phyloP scores from a whole-genome alignment of 1,284 basidiomycete species.

The Malassezia equina region DNA sequence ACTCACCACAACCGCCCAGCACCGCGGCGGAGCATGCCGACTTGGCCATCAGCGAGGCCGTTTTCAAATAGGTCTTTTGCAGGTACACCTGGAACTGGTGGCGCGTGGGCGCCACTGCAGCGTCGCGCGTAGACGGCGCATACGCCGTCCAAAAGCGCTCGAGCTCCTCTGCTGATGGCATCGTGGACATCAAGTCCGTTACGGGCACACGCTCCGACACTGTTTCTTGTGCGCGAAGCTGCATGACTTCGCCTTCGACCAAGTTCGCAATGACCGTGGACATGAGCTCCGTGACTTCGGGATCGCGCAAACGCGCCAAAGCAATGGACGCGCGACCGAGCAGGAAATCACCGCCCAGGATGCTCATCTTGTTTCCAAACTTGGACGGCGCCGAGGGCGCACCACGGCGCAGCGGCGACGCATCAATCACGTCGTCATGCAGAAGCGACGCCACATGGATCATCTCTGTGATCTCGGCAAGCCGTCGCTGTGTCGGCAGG shows the following conservation, averaged over 20 bases:
- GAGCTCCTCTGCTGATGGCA: constrained; percentile 4
- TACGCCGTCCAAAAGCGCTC: constrained; percentile 14
- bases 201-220: constrained; percentile 17
- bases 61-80: constrained; percentile 90
- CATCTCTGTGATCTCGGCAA: constrained; percentile 97
- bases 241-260: constrained; percentile 91
- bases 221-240: constrained; percentile 53
- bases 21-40: constrained; percentile 77
- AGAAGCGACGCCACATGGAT: constrained; percentile 91
- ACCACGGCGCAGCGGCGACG: constrained; percentile 68
- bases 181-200: constrained; percentile 12
- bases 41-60: constrained; percentile 90
- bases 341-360: constrained; percentile 90
- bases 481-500: constrained; percentile 76
- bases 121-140: not conserved
- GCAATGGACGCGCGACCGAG: constrained; percentile 82
- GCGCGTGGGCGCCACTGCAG: constrained; percentile 34
- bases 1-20: constrained; percentile 67
- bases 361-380: constrained; percentile 89
- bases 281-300: constrained; percentile 85
- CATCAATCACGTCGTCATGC: constrained; percentile 91
- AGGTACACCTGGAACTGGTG: constrained; percentile 78
- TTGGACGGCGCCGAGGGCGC: constrained; percentile 71
- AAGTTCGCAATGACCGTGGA: constrained; percentile 86
- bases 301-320: constrained; percentile 71